Evolutionary conservation across 805 yeast genomes (phyloP), one percentile per base, ranked within the genome.

Genomic region (Torulaspora franciscae): DNA sequence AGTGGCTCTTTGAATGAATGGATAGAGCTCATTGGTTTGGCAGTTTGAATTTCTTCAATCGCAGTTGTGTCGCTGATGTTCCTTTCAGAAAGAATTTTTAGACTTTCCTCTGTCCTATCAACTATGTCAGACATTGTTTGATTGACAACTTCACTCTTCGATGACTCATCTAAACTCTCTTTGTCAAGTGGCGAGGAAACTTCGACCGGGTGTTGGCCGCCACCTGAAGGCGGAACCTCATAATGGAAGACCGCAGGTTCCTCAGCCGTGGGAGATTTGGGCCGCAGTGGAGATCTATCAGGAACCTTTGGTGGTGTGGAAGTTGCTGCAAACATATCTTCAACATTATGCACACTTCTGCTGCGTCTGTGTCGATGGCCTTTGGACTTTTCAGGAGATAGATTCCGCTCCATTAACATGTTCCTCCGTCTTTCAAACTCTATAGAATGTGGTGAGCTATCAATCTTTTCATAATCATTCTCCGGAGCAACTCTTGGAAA

Each of bases 281-380:
- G 46, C 40, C 64, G 46, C 19, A 53, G 42, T 1, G 58, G 51
- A 7, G 63, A 60, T 35, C 58, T 47, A 28, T 37, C 44, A 11
- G 64, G 58, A 17, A 47, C 37, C 15, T 43, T 26, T 9, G 56
- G 55, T 5, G 60, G 57, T 1, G 55, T 52, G 6, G 57, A 49
- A 4, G 57, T 48, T 2, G 55, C 57, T 8, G 40, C 43, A 33
- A 58, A 45, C 43, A 53, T 45, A 19, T 56, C 60, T 9, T 52
- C 52, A 6, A 45, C 49, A 33, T 49, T 52, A 36, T 58, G 62
- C 9, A 59, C 41, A 35, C 67, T 63, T 47, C 57, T 55, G 25
- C 63, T 61, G 37, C 67, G 53, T 43, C 52, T 59, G 48, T 63
- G 67, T n/a, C 46, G 46, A 40, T 63, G 65, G 2, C 48, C 37